Base-by-base conservation (phyloP, 345 rosid species). In the Hibiscus syriacus region DNA sequence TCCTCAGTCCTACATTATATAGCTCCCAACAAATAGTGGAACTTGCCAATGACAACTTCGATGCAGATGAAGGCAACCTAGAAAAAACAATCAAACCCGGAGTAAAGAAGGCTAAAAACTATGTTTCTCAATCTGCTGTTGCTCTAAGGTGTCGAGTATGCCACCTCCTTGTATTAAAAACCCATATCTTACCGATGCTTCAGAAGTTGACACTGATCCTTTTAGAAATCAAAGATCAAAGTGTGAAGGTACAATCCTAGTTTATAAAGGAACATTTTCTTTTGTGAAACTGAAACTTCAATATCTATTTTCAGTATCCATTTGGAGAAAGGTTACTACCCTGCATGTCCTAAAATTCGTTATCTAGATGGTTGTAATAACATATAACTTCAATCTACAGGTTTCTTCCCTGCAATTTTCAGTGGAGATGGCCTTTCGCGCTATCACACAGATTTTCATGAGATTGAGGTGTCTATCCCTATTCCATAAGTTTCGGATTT, bases 101-200 rank as follows among this genome's bases (percentile, higher is more conserved):
- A 70, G 43, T 54, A 20, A 80, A 85, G 67, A 85, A 79, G 66
- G 22, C 48, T 23, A 79, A 67, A 68, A 86, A 79, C 81, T 91
- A 86, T 76, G 87, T 94, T 32, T 82, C 99, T 39, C 87, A 83
- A 56, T 84, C 96, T 74, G 99, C 97, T 23, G 82, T 95, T 75
- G 87, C 94, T 58, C 83, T 92, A 64, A 82, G 98, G 43, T 95
- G 90, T 43, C 87, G 90, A 46, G 96, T 75, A 83, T 84, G 92
- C 98, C 97, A 39, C 98, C 98, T 66, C 99, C 98, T 71, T 91
- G 98, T 81, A 74, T 95, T 58, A 84, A 81, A 78, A 95, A 92
- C 73, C 99, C 99, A n/a, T 95, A 88, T 75, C 75, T 83, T 17
- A 63, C 48, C 73, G 82, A 80, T 77, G 74, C 79, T 76, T 82